These are phyloP conservation scores for Rosa persica DNA, from an alignment of 306 rosid species.

Conservation along the genomic window DNA sequence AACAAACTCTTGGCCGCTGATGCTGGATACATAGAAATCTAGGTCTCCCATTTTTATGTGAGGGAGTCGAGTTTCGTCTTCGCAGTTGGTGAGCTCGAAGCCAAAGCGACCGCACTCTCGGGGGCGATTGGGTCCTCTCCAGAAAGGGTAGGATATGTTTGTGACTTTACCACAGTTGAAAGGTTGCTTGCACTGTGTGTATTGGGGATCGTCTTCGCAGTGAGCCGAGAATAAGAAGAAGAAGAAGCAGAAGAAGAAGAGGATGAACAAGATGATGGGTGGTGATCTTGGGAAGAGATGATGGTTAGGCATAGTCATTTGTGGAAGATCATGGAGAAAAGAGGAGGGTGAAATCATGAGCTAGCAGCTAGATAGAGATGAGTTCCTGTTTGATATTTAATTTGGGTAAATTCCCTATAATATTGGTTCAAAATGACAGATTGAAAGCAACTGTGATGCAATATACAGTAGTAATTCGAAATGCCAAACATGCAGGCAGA, in stretches of 20 bases:
- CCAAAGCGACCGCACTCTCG: not conserved
- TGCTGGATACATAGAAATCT: not conserved
- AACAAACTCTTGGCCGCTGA: rapidly evolving
- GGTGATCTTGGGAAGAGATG: not conserved
- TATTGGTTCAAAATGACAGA: not conserved
- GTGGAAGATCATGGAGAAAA: slow-evolving; percentile 10
- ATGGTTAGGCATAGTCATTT: not conserved
- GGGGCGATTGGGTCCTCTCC: not conserved
- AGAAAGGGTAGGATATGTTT: slow-evolving; percentile 38
- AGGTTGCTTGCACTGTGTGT: not conserved
- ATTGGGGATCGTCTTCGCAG: not conserved
- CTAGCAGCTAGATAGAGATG: not conserved
- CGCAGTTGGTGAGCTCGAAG: slow-evolving; percentile 21
- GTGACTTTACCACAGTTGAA: slow-evolving; percentile 30
- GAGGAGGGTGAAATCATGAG: not conserved
- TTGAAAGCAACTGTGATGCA: not conserved
- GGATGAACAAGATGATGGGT: not conserved
- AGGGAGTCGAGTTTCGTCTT: rapidly evolving
- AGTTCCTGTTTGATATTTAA: not conserved
- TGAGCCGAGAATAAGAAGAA: not conserved
- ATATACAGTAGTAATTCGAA: not conserved
- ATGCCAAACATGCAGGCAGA: not conserved
- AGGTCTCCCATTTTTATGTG: not conserved
- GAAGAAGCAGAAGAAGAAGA: not conserved
- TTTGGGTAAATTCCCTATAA: not conserved